Conservation (phyloP, 805 yeast species). For the Candida dendrica region DNA sequence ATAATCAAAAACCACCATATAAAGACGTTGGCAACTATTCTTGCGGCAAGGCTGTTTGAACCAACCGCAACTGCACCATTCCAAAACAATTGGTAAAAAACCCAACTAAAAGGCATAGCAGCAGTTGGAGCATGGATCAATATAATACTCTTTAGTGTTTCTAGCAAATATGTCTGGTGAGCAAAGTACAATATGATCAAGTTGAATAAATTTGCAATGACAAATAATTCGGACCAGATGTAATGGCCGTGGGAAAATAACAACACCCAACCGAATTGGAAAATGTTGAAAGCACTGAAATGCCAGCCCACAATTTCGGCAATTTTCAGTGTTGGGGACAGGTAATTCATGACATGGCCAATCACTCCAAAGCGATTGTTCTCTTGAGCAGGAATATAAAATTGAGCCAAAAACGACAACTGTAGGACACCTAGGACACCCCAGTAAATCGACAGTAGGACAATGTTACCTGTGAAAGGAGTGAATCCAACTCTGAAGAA, state of each 20-base stretch:
- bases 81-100: slow-evolving; percentile 71
- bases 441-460: slow-evolving; percentile 54
- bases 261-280: slow-evolving; percentile 56
- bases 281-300: slow-evolving; percentile 53
- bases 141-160: slow-evolving; percentile 44
- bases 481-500: slow-evolving; percentile 48
- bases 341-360: slow-evolving; percentile 10
- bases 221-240: slow-evolving; percentile 49
- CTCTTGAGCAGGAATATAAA: slow-evolving; percentile 27
- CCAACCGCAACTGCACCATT: slow-evolving; percentile 64
- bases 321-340: slow-evolving; percentile 13
- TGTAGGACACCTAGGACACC: slow-evolving; percentile 45
- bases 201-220: slow-evolving; percentile 54
- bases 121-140: slow-evolving; percentile 58
- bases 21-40: slow-evolving; percentile 64
- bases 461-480: slow-evolving; percentile 58
- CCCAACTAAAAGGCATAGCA: slow-evolving; percentile 73
- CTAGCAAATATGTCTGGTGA: slow-evolving; percentile 52
- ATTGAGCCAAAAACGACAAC: slow-evolving; percentile 39
- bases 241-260: slow-evolving; percentile 55
- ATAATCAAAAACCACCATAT: slow-evolving; percentile 73
- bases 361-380: slow-evolving; percentile 5
- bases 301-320: slow-evolving; percentile 44
- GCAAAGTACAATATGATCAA: slow-evolving; percentile 40
- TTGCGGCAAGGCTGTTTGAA: slow-evolving; percentile 46